A percentile compares a stretch with the other conserved stretches of the same genome.
phyloP scores from a whole-genome alignment of 176 grass and related monocot species.

The Cenchrus americanus region DNA sequence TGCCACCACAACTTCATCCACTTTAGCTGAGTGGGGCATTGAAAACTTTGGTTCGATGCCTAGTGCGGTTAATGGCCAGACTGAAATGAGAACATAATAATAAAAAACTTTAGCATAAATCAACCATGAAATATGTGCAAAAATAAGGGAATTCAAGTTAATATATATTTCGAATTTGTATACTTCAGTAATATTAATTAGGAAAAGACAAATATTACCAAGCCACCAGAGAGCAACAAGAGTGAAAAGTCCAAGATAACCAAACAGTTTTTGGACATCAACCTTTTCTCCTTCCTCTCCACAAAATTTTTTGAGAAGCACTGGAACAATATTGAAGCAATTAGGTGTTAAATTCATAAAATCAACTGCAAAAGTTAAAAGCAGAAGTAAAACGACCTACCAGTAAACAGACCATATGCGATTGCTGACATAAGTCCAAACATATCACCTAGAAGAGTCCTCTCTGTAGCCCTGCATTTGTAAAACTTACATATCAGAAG shows the following conservation, averaged over 20 bases:
- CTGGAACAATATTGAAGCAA: conserved; percentile 55
- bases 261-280: conserved; percentile 96
- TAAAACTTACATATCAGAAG: conserved; percentile 24
- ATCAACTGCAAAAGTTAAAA: neutral
- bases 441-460: conserved; percentile 87
- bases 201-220: conserved; percentile 48
- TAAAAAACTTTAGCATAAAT: neutral
- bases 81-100: conserved; percentile 53
- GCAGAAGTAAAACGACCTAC: conserved; percentile 46
- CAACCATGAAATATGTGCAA: conserved; percentile 7
- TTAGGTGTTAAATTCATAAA: neutral
- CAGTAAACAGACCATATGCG: conserved; percentile 88
- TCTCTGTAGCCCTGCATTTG: conserved; percentile 66
- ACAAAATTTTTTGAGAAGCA: conserved; percentile 95
- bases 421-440: conserved; percentile 95
- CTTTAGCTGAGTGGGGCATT: conserved; percentile 91
- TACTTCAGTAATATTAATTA: conserved; percentile 14
- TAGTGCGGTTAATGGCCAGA: conserved; percentile 91
- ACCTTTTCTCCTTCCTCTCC: conserved; percentile 91
- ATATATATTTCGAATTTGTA: neutral
- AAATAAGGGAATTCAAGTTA: conserved; percentile 3
- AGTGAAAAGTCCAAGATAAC: conserved; percentile 84
- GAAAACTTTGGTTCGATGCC: conserved; percentile 97
- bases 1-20: conserved; percentile 94
- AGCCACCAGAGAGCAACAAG: conserved; percentile 95